phyloP scores from a whole-genome alignment of 1,139 yeast genomes.

The Yamadazyma sp. region DNA sequence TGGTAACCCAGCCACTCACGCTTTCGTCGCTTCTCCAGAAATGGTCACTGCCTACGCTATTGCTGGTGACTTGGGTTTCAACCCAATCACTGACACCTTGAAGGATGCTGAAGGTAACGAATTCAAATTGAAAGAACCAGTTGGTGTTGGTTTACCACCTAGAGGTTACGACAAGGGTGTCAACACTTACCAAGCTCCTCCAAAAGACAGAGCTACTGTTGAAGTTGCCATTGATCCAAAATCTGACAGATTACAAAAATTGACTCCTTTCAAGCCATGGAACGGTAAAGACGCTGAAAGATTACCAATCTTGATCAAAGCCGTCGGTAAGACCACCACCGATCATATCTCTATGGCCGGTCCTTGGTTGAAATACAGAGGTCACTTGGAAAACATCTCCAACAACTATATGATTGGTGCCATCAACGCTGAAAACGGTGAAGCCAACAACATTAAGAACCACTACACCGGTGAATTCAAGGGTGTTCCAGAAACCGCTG shows the following conservation, averaged over 20 bases:
- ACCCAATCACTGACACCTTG: conserved; percentile 94
- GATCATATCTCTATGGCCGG: conserved; percentile 99
- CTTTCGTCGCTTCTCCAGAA: conserved; percentile 98
- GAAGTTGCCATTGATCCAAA: conserved; percentile 78
- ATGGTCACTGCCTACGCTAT: conserved; percentile 94
- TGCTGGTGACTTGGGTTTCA: conserved; percentile 97
- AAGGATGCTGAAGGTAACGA: conserved; percentile 94
- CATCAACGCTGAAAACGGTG: conserved; percentile 92
- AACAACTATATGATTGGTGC: conserved; percentile 99
- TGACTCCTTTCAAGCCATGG: conserved; percentile 65
- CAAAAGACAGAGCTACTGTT: conserved; percentile 77
- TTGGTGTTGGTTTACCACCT: conserved; percentile 90
- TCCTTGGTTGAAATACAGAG: conserved; percentile 99
- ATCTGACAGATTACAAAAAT: conserved; percentile 60
- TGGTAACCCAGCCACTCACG: conserved; percentile 98
- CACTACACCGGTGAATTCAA: conserved; percentile 87
- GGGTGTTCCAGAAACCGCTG: conserved; percentile 97
- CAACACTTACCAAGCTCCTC: conserved; percentile 98
- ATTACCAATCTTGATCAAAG: conserved; percentile 94
- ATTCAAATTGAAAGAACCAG: conserved; percentile 87
- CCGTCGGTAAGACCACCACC: conserved; percentile 97
- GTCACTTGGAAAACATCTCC: conserved; percentile 98
- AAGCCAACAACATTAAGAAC: conserved; percentile 91
- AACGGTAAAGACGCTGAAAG: conserved; percentile 90
- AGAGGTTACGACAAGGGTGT: conserved; percentile 93